Base-by-base conservation (phyloP, 2,329 filamentous ascomycete species). In the Diaporthe citrichinensis region DNA sequence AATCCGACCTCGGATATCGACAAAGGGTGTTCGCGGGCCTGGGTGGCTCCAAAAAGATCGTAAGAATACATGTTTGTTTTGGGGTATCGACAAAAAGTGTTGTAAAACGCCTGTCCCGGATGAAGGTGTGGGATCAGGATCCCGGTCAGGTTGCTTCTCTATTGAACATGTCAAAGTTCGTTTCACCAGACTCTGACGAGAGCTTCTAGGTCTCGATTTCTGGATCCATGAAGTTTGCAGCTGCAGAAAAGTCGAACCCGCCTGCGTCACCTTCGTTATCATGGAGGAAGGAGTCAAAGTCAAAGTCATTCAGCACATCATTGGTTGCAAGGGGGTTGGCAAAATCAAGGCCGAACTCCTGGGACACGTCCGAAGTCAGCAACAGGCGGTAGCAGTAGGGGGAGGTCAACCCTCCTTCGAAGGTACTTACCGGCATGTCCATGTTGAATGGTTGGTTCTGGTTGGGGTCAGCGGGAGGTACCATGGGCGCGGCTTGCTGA, bases 241-340 rank as follows among this genome's bases (percentile, higher is more conserved):
- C 84, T 23, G 86, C 82, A 77, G 85, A 85, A 79, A 93, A 92
- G 82, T 90, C 89, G 77, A 92, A 93, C 6, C 80, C 82, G 58
- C 84, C 82, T 57, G 85, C 85, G 55, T 87, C 87, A 46, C 83
- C 85, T 62, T 88, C 88, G 76, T 89, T 87, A 74, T 89, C 87
- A 77, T 93, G 90, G 10, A 93, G 84, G 85, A 93, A 93, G 2
- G 91, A 92, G 82, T 93, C 92, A 78, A 93, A 90, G 78, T 93
- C 92, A 79, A 93, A 93, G 78, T 92, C 91, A 79, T 90, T 91
- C 65, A 93, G 85, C 49, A 93, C 91, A 80, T 93, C 88, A 72
- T 84, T 84, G 8, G 87, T 86, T 76, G 86, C 85, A 36, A 89
- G 81, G 2, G 90, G 89, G 77, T 91, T 90, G 73, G 88, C 86